These are phyloP conservation scores for Cercospora nicotianae DNA, from an alignment of 2,329 filamentous ascomycete species.

Conservation along the genomic window DNA sequence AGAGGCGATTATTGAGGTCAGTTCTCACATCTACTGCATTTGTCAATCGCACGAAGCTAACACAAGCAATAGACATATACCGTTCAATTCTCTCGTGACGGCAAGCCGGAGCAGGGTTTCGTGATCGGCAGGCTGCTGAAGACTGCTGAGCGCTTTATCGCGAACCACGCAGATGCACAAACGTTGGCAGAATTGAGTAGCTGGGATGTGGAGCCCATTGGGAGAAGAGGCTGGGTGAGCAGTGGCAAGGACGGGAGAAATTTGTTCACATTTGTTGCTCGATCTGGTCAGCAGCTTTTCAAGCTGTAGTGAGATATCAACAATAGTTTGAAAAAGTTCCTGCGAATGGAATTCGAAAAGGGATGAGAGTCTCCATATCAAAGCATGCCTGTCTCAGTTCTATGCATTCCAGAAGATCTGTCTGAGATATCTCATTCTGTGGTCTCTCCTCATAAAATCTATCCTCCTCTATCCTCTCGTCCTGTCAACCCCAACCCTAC, in stretches of 20 bases:
- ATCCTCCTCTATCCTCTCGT: not conserved
- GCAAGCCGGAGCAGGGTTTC: slow-evolving; percentile 50
- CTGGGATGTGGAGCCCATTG: slow-evolving; percentile 50
- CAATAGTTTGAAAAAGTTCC: not conserved
- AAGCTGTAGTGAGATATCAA: not conserved
- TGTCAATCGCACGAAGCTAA: not conserved
- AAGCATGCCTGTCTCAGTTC: too few species aligned
- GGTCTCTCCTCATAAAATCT: not conserved
- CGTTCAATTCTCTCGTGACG: slow-evolving; percentile 56
- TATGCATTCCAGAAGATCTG: not conserved
- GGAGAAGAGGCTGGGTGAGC: slow-evolving; percentile 50
- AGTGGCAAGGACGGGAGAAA: slow-evolving; percentile 40
- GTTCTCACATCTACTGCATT: slow-evolving; percentile 17
- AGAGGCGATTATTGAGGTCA: slow-evolving; percentile 56
- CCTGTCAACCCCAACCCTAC: slow-evolving; percentile 6
- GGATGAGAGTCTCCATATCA: too few species aligned
- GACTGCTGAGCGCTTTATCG: slow-evolving; percentile 54
- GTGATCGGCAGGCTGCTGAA: slow-evolving; percentile 54
- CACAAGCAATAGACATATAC: slow-evolving; percentile 56
- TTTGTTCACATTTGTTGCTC: slow-evolving; percentile 37
- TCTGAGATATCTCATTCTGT: not conserved
- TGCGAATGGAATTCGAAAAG: too few species aligned
- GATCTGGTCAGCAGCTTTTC: not conserved
- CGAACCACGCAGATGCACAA: slow-evolving; percentile 55
- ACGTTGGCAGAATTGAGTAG: slow-evolving; percentile 51